Percentiles rank a stretch among this genome's conserved stretches.
Evolutionary conservation across 176 grass and related monocot species (phyloP).

Genomic region (Stipa capillata): DNA sequence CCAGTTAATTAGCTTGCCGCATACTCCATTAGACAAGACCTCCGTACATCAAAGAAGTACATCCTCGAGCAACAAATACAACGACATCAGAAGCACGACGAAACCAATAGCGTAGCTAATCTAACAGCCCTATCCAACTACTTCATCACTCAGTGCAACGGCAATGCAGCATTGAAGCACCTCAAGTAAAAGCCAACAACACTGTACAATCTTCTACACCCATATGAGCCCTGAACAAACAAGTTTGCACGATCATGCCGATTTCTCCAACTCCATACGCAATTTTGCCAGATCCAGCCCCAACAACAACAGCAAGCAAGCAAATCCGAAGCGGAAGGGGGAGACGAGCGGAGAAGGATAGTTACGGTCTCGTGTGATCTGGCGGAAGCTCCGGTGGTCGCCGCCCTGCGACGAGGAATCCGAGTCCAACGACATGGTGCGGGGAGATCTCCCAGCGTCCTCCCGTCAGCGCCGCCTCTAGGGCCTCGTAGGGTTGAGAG

Average conservation of each 20-base stretch:
- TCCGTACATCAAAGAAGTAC: not conserved
- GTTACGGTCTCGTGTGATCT: constrained; percentile 81
- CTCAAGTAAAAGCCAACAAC: not conserved
- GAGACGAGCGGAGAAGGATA: not conserved
- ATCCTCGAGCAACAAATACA: not conserved
- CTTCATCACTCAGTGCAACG: not conserved
- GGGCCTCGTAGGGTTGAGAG: not conserved
- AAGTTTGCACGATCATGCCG: not conserved
- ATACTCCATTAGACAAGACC: not conserved
- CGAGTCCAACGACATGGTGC: constrained; percentile 78
- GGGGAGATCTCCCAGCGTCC: constrained; percentile 18
- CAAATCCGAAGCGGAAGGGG: constrained; percentile 8
- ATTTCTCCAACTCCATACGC: not conserved
- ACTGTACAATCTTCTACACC: not conserved
- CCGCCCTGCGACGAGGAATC: constrained; percentile 62
- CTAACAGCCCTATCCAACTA: not conserved
- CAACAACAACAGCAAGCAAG: not conserved
- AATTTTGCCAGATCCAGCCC: constrained; percentile 25
- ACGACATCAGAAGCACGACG: not conserved
- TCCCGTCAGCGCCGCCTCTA: not conserved
- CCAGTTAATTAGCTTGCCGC: not conserved
- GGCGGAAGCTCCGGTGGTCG: constrained; percentile 60
- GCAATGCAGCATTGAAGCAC: constrained; percentile 14
- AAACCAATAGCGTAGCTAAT: not conserved
- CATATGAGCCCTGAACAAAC: not conserved